These are phyloP conservation scores for Alternaria sp. DNA, from an alignment of 2,329 filamentous ascomycete species.

Conservation along the genomic window DNA sequence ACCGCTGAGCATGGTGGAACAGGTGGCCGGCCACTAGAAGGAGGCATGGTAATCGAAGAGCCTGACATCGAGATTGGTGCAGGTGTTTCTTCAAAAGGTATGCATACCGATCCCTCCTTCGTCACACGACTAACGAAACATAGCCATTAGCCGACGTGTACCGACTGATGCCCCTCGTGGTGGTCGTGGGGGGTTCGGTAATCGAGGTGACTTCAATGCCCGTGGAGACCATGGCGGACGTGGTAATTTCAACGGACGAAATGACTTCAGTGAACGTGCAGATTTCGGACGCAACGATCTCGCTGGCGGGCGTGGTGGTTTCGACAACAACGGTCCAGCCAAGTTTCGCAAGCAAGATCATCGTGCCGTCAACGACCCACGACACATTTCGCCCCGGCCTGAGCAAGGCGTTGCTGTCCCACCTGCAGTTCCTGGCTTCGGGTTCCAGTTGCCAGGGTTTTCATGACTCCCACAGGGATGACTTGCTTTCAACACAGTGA, in stretches of 20 bases:
- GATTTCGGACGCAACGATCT: slow-evolving; percentile 17
- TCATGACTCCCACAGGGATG: slow-evolving; percentile 13
- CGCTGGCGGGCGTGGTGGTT: slow-evolving; percentile 20
- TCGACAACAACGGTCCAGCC: slow-evolving; percentile 21
- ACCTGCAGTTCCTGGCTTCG: slow-evolving; percentile 63
- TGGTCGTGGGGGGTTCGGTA: slow-evolving; percentile 20
- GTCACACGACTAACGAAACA: slow-evolving; percentile 19
- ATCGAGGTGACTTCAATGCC: slow-evolving; percentile 8
- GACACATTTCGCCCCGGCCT: slow-evolving; percentile 44
- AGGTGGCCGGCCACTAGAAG: slow-evolving; percentile 80
- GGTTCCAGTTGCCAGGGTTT: slow-evolving; percentile 56
- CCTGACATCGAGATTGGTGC: slow-evolving; percentile 98
- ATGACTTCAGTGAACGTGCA: slow-evolving; percentile 12
- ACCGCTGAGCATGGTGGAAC: slow-evolving; percentile 93
- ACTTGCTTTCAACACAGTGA: background rate
- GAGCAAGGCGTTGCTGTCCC: slow-evolving; percentile 59
- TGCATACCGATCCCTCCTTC: background rate
- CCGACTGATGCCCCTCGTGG: slow-evolving; percentile 42
- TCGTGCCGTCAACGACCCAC: slow-evolving; percentile 36
- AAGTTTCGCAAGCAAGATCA: slow-evolving; percentile 44
- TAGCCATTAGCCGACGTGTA: slow-evolving; percentile 49
- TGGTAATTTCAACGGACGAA: slow-evolving; percentile 25
- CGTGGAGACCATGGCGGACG: slow-evolving; percentile 25
- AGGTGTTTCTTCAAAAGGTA: slow-evolving; percentile 91
- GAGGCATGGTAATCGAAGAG: slow-evolving; percentile 90